Evolutionary conservation across 345 rosid species (phyloP).

Genomic region (Murraya paniculata): DNA sequence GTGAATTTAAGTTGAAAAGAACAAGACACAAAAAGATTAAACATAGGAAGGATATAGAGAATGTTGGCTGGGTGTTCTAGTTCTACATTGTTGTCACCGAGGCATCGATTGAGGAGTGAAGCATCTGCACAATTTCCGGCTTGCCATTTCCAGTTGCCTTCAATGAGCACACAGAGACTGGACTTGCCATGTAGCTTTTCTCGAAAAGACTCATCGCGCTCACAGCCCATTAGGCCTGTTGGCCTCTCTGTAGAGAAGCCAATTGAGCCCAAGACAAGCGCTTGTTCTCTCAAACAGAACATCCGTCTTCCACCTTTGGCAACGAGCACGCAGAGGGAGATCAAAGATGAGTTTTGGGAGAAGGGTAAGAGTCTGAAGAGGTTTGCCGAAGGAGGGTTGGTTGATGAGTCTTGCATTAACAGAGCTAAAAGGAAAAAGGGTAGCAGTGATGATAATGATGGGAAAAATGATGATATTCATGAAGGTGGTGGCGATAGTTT

Average conservation of each 20-base stretch:
- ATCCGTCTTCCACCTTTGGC: conserved; percentile 90
- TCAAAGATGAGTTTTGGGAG: conserved; percentile 67
- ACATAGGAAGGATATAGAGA: conserved; percentile 52
- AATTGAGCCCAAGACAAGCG: conserved; percentile 53
- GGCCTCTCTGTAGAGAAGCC: conserved; percentile 74
- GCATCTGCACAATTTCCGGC: conserved; percentile 76
- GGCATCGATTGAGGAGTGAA: conserved; percentile 96
- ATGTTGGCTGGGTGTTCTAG: conserved; percentile 99
- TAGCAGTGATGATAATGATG: conserved; percentile 28
- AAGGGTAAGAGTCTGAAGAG: conserved; percentile 79
- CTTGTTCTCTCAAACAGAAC: conserved; percentile 74
- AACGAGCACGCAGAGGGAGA: conserved; percentile 50
- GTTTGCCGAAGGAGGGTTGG: conserved; percentile 56
- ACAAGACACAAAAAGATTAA: conserved; percentile 17
- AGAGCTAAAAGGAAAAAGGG: conserved; percentile 78
- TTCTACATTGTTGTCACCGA: conserved; percentile 93
- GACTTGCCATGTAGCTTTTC: conserved; percentile 85
- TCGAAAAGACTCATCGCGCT: conserved; percentile 65
- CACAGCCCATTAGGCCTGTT: conserved; percentile 72
- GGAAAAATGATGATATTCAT: conserved; percentile 13
- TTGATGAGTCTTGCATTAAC: conserved; percentile 53
- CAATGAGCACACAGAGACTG: conserved; percentile 98
- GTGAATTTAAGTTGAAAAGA: conserved; percentile 28
- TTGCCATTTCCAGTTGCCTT: conserved; percentile 72
- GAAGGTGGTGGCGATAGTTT: conserved; percentile 45